Evolutionary conservation across 2,329 filamentous ascomycete genomes (phyloP), one percentile per base, ranked within the genome.

Genomic region (Trichoderma hamatum): DNA sequence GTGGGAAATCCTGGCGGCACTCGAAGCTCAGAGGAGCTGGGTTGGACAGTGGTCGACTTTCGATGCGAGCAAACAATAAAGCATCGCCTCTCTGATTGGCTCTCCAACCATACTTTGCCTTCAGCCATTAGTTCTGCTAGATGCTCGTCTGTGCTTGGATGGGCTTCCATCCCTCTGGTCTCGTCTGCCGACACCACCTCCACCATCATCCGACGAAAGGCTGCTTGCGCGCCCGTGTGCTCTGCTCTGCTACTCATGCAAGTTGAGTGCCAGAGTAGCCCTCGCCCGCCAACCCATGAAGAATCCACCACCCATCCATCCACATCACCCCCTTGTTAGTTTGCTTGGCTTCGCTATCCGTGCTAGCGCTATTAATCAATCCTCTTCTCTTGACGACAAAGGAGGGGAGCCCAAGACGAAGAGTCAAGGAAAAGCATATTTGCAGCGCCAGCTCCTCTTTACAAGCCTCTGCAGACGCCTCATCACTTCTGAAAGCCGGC

Each of bases 151-250:
- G 34, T 9, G 21, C 32, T 32, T 43, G 39, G 39, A 43, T 43
- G 39, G 51, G 14, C 39, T 34, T 32, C 32, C 34, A 32, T 43
- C 61, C 21, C 61, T 16, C 26, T 55, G 49, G 43, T n/a, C 52
- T 56, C 39, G 28, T 54, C 39, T 51, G 39, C 64, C 49, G 39
- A 55, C 39, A 59, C 28, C 64, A 39, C 54, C 64, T 67, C 64
- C 60, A 51, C 59, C 63, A 67, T 67, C 64, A 67, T 67, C 54
- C 64, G 64, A 67, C 64, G 55, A 28, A 46, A 43, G 51, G 7
- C 24, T 43, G 61, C 49, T 26, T 16, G 61, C 39, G 64, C 39
- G 63, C 30, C 36, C 26, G 28, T 19, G 24, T 56, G 26, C 28
- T 28, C 26, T 26, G 46, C 21, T 49, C 21, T 49, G 62, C 36